phyloP scores from a whole-genome alignment of 768 basidiomycete genomes.

The Tulasnella sp. region DNA sequence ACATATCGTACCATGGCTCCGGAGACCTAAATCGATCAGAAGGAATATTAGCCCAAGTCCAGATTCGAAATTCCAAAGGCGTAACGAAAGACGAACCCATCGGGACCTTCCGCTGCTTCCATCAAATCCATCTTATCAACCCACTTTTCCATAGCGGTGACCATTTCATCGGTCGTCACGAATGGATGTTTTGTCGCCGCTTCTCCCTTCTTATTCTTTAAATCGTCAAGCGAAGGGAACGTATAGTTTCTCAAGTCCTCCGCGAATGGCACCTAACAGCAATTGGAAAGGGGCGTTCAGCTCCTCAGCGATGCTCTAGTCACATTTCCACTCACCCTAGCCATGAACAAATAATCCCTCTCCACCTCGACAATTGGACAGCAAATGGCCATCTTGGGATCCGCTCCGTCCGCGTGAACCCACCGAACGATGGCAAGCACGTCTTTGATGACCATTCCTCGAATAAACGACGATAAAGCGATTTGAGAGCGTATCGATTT shows the following conservation, averaged over 20 bases:
- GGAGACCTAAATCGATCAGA: conserved; percentile 40
- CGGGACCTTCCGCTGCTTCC: conserved; percentile 64
- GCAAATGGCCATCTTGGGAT: conserved; percentile 81
- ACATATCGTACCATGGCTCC: conserved; percentile 67
- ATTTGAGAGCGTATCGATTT: conserved; percentile 61
- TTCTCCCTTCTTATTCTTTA: conserved; percentile 71
- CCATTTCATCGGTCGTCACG: conserved; percentile 69
- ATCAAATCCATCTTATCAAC: conserved; percentile 86
- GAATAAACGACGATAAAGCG: conserved; percentile 76
- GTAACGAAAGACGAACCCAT: conserved; percentile 44
- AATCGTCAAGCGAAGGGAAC: conserved; percentile 69
- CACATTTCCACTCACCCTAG: conserved; percentile 48
- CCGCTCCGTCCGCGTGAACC: conserved; percentile 62
- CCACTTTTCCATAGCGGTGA: conserved; percentile 75
- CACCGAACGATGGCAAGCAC: conserved; percentile 75
- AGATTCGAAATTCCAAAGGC: neutral
- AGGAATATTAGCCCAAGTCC: neutral
- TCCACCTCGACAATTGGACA: conserved; percentile 53
- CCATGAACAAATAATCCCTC: conserved; percentile 77
- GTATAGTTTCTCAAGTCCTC: conserved; percentile 86
- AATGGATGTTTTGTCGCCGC: conserved; percentile 66
- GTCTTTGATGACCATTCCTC: conserved; percentile 64
- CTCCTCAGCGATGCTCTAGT: neutral
- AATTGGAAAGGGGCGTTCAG: neutral
- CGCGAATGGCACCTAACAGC: conserved; percentile 81